Conservation (phyloP, 257 asterid species). For the Plectranthus barbatus region DNA sequence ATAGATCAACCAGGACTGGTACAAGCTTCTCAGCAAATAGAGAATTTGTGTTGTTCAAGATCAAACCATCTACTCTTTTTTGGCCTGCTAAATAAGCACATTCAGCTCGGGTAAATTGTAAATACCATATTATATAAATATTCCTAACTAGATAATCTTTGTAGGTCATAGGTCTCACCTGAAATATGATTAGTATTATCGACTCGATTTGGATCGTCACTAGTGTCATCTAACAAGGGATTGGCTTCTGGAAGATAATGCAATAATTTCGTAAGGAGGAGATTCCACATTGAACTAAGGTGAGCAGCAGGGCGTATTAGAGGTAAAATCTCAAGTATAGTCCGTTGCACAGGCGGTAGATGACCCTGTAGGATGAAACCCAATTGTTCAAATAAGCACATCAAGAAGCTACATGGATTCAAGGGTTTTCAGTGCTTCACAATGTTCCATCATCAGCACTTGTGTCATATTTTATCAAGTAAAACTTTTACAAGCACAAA, state of each 20-base stretch:
- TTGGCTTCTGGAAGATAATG: conserved; percentile 72
- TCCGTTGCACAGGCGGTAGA: conserved; percentile 77
- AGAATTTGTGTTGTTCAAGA: conserved; percentile 29
- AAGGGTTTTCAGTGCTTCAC: conserved; percentile 11
- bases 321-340: conserved; percentile 71
- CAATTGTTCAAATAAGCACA: conserved; percentile 5
- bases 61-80: conserved; percentile 36
- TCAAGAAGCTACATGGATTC: conserved; percentile 1
- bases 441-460: conserved; percentile 7
- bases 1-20: conserved; percentile 66
- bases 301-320: conserved; percentile 63
- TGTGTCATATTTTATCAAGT: conserved; percentile 8
- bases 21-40: conserved; percentile 81
- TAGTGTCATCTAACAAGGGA: conserved; percentile 40
- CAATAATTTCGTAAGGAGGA: conserved; percentile 54
- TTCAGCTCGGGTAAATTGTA: conserved; percentile 20
- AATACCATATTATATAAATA: background rate
- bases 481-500: background rate
- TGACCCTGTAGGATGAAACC: conserved; percentile 55
- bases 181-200: conserved; percentile 24
- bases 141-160: conserved; percentile 10
- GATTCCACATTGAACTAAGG: conserved; percentile 78
- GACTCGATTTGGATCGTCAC: conserved; percentile 28
- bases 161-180: conserved; percentile 19
- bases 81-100: conserved; percentile 31